A percentile compares a stretch with the other conserved stretches of the same genome.
phyloP scores from a whole-genome alignment of 148 eudicot genomes.

The Drosera capensis region DNA sequence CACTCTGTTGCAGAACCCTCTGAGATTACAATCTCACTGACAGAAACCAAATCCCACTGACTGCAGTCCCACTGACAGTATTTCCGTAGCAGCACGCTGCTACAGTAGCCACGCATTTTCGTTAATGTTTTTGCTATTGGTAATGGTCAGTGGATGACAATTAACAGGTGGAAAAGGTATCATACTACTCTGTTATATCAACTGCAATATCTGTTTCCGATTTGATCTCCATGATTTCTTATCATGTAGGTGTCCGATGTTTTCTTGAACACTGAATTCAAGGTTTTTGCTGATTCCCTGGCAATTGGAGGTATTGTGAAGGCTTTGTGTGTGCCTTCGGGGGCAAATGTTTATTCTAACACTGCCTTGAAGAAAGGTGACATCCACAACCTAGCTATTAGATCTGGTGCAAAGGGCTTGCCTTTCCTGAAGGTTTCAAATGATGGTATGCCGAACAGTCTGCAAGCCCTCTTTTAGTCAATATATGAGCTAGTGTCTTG shows the following conservation, averaged over 20 bases:
- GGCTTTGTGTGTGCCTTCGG: conserved; percentile 69
- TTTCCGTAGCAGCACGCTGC: no score
- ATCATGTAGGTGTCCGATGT: conserved; percentile 60
- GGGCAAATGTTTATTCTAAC: conserved; percentile 66
- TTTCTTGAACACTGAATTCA: conserved; percentile 57
- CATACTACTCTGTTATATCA: no score
- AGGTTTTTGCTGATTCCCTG: conserved; percentile 68
- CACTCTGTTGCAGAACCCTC: no score
- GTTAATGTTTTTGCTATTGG: not conserved
- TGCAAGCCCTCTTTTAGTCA: not conserved
- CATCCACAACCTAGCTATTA: conserved; percentile 64
- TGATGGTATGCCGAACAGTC: conserved; percentile 36
- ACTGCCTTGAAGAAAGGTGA: conserved; percentile 86
- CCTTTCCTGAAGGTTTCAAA: conserved; percentile 76
- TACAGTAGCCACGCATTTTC: no score
- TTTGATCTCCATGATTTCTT: conserved; percentile 1
- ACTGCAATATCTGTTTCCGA: no score
- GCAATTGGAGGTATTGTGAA: conserved; percentile 61
- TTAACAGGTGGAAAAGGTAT: no score
- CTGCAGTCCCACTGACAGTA: no score
- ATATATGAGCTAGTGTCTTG: not conserved
- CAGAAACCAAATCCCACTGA: no score
- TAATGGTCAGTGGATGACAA: no score
- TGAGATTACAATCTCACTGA: no score
- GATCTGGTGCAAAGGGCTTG: conserved; percentile 92